Base-by-base conservation (phyloP, 1,284 basidiomycete genomes). In the Microbotryomycetes sp. region DNA sequence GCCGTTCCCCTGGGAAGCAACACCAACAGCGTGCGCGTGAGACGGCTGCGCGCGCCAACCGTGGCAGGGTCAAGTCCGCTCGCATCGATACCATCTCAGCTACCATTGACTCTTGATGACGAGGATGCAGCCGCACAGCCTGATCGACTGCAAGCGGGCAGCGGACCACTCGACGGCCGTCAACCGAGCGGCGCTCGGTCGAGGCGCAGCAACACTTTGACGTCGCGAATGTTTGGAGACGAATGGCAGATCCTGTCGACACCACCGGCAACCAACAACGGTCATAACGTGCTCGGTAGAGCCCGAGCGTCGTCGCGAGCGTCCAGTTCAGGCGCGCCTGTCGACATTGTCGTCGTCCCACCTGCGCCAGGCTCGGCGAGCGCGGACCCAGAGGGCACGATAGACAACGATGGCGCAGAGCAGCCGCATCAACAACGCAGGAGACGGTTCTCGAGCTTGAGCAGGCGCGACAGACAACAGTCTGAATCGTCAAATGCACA, bases 1-100 rank as follows among this genome's bases (percentile, higher is more conserved):
- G n/a, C n/a, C n/a, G n/a, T n/a, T n/a, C n/a, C n/a, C n/a, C n/a
- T n/a, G n/a, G n/a, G n/a, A n/a, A n/a, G n/a, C n/a, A n/a, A n/a
- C n/a, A n/a, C n/a, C n/a, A 9, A 42, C 36, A 55, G 32, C 42
- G 53, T 55, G 23, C 53, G 53, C 5, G 53, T 55, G 7, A 31
- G 53, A 9, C 36, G 36, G 19, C 19, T 42, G 36, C 36, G 36
- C 19, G 36, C 36, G 36, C 36, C 36, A 42, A 42, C 36, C 12
- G 36, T 42, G 12, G 36, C 36, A 12, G 36, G 36, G 12, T 42
- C 36, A 19, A 42, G 36, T 42, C 36, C 36, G 19, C 36, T 42
- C 19, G 36, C 36, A 19, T 19, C 36, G 12, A 42, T 42, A 12
- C 36, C 36, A 19, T 42, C 36, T 9, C 12, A 42, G 36, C 36